These are phyloP conservation scores for Aspergillus hortae DNA, from an alignment of 2,329 filamentous ascomycete genomes.

Conservation along the genomic window DNA sequence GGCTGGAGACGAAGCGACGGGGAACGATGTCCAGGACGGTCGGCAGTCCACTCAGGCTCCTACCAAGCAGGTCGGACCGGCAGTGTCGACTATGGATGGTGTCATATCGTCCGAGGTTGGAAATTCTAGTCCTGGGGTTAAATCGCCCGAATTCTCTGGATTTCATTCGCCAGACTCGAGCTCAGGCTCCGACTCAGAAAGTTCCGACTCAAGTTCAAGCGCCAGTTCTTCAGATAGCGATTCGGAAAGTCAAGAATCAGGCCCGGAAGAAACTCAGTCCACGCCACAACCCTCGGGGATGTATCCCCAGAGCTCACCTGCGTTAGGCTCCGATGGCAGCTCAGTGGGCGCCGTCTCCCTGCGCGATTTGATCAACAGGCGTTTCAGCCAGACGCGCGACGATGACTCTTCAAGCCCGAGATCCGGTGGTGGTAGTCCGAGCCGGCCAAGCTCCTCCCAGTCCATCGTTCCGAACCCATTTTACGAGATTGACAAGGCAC, in stretches of 20 bases:
- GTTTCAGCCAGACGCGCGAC: neutral
- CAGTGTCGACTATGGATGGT: neutral
- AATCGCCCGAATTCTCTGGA: constrained; percentile 19
- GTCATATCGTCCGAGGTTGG: neutral
- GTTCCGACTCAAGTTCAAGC: neutral
- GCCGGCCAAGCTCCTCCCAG: constrained; percentile 2
- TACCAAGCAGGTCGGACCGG: neutral
- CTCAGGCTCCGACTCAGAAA: neutral
- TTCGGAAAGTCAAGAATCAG: neutral
- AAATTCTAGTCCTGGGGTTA: constrained; percentile 11
- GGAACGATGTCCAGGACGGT: constrained; percentile 1
- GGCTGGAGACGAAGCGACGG: constrained; percentile 1
- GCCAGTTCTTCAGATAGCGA: neutral
- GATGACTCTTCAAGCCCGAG: neutral
- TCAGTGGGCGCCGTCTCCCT: constrained; percentile 3
- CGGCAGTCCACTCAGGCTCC: constrained; percentile 1
- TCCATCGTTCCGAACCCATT: constrained; percentile 30
- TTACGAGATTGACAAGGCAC: constrained; percentile 24
- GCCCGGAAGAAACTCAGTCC: constrained; percentile 3
- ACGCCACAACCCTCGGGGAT: neutral
- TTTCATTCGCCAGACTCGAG: constrained; percentile 10
- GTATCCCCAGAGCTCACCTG: neutral
- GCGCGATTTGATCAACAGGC: constrained; percentile 1
- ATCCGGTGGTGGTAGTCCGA: neutral
- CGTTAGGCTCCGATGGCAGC: neutral